Evolutionary conservation across 1,284 basidiomycete species (phyloP).

Genomic region (Puccinia coronata): DNA sequence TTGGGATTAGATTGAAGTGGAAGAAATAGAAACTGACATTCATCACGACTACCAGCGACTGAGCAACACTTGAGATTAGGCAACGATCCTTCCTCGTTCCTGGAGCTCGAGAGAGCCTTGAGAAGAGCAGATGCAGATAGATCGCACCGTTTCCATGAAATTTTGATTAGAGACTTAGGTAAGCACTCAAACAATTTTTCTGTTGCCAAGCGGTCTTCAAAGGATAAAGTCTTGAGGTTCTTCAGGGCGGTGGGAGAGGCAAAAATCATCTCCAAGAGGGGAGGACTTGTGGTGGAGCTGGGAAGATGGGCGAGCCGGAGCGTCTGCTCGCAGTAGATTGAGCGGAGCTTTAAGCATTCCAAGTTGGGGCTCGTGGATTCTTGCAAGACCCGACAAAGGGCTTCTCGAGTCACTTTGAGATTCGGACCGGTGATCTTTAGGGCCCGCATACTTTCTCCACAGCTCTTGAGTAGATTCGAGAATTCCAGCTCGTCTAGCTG

Average conservation of each 20-base stretch:
- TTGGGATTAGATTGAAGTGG: no score
- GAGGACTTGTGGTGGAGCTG: not conserved
- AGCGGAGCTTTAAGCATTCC: not conserved
- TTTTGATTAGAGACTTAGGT: not conserved
- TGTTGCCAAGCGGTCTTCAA: not conserved
- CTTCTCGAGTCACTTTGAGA: not conserved
- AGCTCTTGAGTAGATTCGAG: conserved; percentile 1
- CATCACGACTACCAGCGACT: not conserved
- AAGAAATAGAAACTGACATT: not conserved
- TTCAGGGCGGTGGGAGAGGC: not conserved
- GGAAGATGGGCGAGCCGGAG: not conserved
- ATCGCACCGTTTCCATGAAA: not conserved
- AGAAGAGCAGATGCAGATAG: not conserved
- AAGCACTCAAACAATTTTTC: not conserved
- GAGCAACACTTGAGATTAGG: conserved; percentile 9
- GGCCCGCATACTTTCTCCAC: not conserved
- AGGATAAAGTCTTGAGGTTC: not conserved
- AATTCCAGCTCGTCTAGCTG: not conserved
- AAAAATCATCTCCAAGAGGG: not conserved
- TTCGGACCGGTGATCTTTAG: not conserved
- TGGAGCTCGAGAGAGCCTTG: not conserved
- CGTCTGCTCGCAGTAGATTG: not conserved
- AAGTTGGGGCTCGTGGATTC: not conserved
- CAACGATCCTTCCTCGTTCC: not conserved
- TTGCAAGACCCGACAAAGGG: not conserved